These are phyloP conservation scores for Barbatosphaeria neglecta DNA, from an alignment of 495 filamentous ascomycete species.

Conservation along the genomic window DNA sequence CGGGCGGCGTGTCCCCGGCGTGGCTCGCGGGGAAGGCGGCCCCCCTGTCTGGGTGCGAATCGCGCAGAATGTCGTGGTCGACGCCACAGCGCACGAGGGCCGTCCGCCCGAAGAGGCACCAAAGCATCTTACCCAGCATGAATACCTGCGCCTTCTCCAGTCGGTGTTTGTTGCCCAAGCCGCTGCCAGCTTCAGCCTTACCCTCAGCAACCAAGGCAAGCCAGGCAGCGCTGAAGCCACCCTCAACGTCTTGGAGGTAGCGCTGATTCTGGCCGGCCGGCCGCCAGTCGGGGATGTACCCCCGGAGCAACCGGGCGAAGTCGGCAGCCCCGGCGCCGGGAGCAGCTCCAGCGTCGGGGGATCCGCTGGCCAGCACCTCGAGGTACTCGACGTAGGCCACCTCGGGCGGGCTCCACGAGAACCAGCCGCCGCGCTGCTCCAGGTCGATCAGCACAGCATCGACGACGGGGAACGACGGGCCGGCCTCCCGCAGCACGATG, in stretches of 20 bases:
- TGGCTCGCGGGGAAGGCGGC: conserved; percentile 14
- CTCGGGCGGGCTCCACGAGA: conserved; percentile 20
- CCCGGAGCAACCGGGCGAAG: not conserved
- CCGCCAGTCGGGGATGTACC: conserved; percentile 5
- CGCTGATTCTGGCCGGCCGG: conserved; percentile 1
- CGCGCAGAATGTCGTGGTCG: conserved; percentile 12
- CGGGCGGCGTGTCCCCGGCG: conserved; percentile 7
- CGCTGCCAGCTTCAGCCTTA: not conserved
- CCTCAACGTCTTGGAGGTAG: conserved; percentile 8
- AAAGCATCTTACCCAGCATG: conserved; percentile 24
- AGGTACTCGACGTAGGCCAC: conserved; percentile 18
- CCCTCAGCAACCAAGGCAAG: conserved; percentile 2
- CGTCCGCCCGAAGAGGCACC: conserved; percentile 23
- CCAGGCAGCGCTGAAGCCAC: conserved; percentile 14
- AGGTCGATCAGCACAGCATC: conserved; percentile 21
- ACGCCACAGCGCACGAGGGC: conserved; percentile 13
- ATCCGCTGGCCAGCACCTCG: conserved; percentile 6
- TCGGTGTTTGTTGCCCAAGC: not conserved
- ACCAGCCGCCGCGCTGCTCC: conserved; percentile 22
- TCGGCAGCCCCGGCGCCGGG: not conserved
- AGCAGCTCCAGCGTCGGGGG: not conserved
- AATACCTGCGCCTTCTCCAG: conserved; percentile 19
- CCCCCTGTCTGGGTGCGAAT: not conserved
- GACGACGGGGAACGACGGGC: not conserved
- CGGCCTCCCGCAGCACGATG: conserved; percentile 9